These are phyloP conservation scores for Lolium perenne DNA, from an alignment of 176 grass and related monocot species.

Conservation along the genomic window DNA sequence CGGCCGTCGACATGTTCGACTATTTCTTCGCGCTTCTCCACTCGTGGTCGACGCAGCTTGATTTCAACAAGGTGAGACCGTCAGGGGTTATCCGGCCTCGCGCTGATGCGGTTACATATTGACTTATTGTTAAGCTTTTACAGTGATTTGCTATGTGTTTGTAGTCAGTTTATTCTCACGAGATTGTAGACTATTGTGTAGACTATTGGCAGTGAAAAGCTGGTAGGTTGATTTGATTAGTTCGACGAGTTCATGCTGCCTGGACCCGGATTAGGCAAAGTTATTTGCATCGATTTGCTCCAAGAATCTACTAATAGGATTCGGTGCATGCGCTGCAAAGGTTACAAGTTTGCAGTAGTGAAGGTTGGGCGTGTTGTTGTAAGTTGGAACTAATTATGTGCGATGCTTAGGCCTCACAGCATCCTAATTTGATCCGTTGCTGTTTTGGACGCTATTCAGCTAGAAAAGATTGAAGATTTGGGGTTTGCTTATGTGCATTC, in stretches of 20 bases:
- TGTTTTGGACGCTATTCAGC: background rate
- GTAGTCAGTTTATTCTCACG: background rate
- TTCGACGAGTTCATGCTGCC: background rate
- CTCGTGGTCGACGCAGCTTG: slow-evolving; percentile 67
- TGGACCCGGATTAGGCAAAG: background rate
- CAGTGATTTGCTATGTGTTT: background rate
- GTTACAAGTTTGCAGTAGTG: background rate
- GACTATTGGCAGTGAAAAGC: background rate
- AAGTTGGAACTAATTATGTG: background rate
- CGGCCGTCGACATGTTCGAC: slow-evolving; percentile 80
- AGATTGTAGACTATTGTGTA: background rate
- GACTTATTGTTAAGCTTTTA: background rate
- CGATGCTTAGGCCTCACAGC: background rate
- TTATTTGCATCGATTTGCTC: background rate
- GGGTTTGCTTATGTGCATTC: background rate
- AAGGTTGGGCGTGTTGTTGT: background rate
- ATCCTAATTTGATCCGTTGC: background rate
- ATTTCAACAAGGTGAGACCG: slow-evolving; percentile 72
- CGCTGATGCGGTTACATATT: background rate
- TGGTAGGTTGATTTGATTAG: background rate
- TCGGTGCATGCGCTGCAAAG: background rate
- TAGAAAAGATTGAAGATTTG: background rate
- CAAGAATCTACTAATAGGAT: background rate
- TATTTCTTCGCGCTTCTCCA: slow-evolving; percentile 77
- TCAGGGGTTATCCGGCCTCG: background rate